These are phyloP conservation scores for Ceratocystis diversiconidia DNA, from an alignment of 2,329 filamentous ascomycete genomes.

Conservation along the genomic window DNA sequence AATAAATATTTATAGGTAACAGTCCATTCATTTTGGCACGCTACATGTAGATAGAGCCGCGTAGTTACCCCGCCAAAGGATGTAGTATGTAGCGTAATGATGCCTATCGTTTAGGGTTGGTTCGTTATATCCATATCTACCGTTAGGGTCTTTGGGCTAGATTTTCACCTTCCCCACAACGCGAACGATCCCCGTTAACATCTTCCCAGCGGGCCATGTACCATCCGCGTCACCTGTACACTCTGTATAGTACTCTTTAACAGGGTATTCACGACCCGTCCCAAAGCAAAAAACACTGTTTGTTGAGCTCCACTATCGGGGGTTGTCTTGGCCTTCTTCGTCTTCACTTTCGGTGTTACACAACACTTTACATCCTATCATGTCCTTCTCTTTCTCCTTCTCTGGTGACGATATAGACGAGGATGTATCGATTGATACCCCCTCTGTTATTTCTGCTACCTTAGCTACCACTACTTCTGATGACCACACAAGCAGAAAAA, in stretches of 20 bases:
- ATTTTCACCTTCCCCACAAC: conserved; percentile 1
- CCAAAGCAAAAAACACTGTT: background rate
- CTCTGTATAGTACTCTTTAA: too few species aligned
- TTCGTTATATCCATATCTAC: background rate
- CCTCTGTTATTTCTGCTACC: conserved; percentile 9
- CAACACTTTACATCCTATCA: conserved; percentile 18
- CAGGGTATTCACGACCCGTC: background rate
- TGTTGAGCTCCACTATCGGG: background rate
- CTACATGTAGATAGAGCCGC: too few species aligned
- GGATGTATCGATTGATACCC: conserved; percentile 24
- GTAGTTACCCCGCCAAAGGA: too few species aligned
- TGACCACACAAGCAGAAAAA: conserved; percentile 16
- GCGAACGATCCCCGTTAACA: background rate
- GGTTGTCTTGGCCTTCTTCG: background rate
- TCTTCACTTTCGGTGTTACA: background rate
- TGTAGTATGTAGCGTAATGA: too few species aligned
- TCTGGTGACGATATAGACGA: conserved; percentile 50
- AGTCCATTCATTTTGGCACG: too few species aligned
- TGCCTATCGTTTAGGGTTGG: background rate
- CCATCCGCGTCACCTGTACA: too few species aligned
- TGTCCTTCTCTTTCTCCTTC: conserved; percentile 48
- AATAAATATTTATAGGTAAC: too few species aligned
- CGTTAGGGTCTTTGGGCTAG: conserved; percentile 1
- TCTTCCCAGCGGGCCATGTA: background rate
- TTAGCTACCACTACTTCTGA: conserved; percentile 10